Conservation (phyloP, 805 yeast species). For the Ogataea parapolymorpha region DNA sequence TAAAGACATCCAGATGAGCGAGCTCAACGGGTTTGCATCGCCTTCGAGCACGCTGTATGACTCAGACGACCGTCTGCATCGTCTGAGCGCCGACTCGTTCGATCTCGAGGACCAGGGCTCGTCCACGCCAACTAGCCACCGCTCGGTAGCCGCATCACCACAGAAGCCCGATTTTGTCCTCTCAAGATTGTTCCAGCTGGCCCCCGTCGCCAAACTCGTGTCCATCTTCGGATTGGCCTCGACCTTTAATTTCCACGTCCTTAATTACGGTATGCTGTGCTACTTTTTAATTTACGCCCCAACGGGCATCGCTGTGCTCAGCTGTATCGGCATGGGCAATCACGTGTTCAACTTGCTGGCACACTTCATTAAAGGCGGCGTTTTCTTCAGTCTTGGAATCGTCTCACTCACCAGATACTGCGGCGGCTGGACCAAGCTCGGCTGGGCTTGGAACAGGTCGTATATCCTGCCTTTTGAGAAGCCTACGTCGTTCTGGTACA, state of each 20-base stretch:
- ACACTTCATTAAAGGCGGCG: constrained; percentile 95
- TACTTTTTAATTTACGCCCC: constrained; percentile 55
- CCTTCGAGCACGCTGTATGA: constrained; percentile 38
- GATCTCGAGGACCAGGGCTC: constrained; percentile 21
- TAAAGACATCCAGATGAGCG: constrained; percentile 30
- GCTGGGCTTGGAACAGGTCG: constrained; percentile 86
- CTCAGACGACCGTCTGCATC: constrained; percentile 21
- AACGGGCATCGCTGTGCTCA: constrained; percentile 62
- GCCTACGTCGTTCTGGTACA: constrained; percentile 31
- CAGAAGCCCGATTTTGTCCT: constrained; percentile 34
- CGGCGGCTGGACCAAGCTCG: constrained; percentile 71
- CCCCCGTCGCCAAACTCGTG: constrained; percentile 16
- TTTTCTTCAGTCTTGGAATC: constrained; percentile 73
- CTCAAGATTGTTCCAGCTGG: constrained; percentile 34
- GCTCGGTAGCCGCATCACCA: constrained; percentile 5
- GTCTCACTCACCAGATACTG: constrained; percentile 81
- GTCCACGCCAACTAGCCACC: background rate
- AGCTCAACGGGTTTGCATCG: constrained; percentile 20
- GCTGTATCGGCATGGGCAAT: constrained; percentile 62
- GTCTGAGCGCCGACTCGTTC: constrained; percentile 22
- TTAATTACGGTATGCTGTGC: constrained; percentile 65
- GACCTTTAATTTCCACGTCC: constrained; percentile 41
- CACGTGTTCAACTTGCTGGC: constrained; percentile 81
- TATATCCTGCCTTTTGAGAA: constrained; percentile 27
- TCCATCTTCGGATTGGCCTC: constrained; percentile 30